Evolutionary conservation across 2,329 filamentous ascomycete species (phyloP).

Genomic region (Neopestalotiopsis rosae): DNA sequence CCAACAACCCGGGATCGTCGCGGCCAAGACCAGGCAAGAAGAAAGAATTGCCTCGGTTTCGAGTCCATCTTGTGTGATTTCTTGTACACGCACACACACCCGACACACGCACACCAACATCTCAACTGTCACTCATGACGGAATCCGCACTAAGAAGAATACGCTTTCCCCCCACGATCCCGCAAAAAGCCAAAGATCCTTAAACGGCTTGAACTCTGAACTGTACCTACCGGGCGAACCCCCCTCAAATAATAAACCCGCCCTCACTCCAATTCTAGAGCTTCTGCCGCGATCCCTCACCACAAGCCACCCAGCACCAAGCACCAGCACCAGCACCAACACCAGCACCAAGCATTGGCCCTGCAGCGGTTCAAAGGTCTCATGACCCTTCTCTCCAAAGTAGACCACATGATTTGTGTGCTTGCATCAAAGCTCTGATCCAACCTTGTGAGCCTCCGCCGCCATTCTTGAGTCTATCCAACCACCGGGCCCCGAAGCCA

Average conservation of each 20-base stretch:
- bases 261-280: background rate
- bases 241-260: background rate
- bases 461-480: conserved; percentile 2
- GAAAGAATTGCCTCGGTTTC: background rate
- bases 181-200: background rate
- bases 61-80: background rate
- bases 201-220: background rate
- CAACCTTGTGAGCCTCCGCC: conserved; percentile 4
- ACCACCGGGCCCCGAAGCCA: background rate
- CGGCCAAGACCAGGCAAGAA: background rate
- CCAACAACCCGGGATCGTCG: too few species aligned
- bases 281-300: background rate
- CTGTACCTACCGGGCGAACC: background rate
- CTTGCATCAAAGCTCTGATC: conserved; percentile 6
- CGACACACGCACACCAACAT: too few species aligned
- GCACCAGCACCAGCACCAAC: too few species aligned
- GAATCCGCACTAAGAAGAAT: conserved; percentile 3
- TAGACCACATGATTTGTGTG: background rate
- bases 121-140: background rate
- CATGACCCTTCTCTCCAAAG: conserved; percentile 1
- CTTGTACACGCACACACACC: too few species aligned
- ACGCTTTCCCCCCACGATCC: background rate
- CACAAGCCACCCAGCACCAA: background rate
- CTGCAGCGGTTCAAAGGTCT: conserved; percentile 7
- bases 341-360: background rate